Evolutionary conservation across 192 early-diverging fungal genomes (phyloP), one percentile per base, ranked within the genome.

Genomic region (Endogone sp.): DNA sequence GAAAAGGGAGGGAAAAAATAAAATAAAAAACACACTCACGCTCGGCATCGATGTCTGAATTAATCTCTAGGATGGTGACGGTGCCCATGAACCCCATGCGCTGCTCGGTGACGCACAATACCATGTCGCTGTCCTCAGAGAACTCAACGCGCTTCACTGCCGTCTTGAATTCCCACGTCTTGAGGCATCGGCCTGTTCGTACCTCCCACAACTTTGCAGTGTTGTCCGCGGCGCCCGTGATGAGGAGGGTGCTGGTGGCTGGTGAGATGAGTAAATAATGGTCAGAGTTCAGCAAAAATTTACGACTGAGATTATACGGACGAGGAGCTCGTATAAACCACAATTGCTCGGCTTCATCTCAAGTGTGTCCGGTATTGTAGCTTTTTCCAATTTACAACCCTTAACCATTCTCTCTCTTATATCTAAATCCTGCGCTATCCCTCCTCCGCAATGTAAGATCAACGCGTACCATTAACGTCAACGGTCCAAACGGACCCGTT

Each of bases 401-500:
- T n/a, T n/a, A n/a, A n/a, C n/a, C n/a, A n/a, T n/a, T n/a, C n/a
- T n/a, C n/a, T n/a, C n/a, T n/a, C n/a, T n/a, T n/a, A n/a, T n/a
- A n/a, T n/a, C n/a, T n/a, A n/a, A n/a, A n/a, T n/a, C n/a, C n/a
- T n/a, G n/a, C n/a, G n/a, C n/a, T n/a, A n/a, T n/a, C n/a, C n/a
- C n/a, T n/a, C n/a, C n/a, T n/a, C n/a, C n/a, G n/a, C n/a, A n/a
- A n/a, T n/a, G n/a, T n/a, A n/a, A 29, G 60, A 49, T 10, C 64
- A 10, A 6, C 56, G 80, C 79, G 74, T 81, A 89, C 92, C 87
- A 79, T 94, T 95, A 71, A 95, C 87, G 83, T 95, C 96, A 24
- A 97, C 88, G 26, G 93, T 89, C 98, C 98, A 99, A 66, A 97
- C 85, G 64, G 94, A 84, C 73, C 98, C 98, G 75, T 87, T 77